Base-by-base conservation (phyloP, 345 rosid genomes). In the Carallia brachiata region DNA sequence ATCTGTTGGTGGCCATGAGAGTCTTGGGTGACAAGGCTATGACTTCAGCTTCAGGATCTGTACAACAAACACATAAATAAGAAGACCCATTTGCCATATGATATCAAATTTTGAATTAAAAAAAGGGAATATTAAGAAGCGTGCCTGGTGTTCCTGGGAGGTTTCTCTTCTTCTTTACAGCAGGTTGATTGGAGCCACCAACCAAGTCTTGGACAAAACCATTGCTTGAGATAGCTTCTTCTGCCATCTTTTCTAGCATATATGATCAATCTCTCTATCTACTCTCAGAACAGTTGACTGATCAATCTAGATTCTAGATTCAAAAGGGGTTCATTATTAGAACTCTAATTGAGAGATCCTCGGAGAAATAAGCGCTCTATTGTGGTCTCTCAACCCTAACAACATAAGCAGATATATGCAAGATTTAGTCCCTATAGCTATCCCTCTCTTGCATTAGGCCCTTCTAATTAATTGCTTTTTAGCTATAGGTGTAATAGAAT, bases 41-140 rank as follows among this genome's bases (percentile, higher is more conserved):
- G 17, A 95, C 99, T 80, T 95, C 99, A 7, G 99, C 99, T 76
- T 92, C 99, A 65, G 97, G 99, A 90, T 95, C 99, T 95, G 78
- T 37, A 15, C 12, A 13, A 19, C 34, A 27, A 1, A 27, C 6
- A 56, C 6, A 30, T 19, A 56, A 4, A 55, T 17, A 55, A 1
- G n/a, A n/a, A n/a, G 23, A 27, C 47, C 75, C 62, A 56, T 56
- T 56, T 56, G 13, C 12, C 32, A 56, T 27, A 4, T 23, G 31
- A 56, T 9, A 56, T 30, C 12, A 56, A 56, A 27, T 56, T 56
- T 27, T 56, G 56, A 61, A 30, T 4, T 39, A 4, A 13, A 16
- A 61, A 7, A 6, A 47, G 34, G 31, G 31, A 56, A 23, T 19
- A 30, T 56, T 31, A 10, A 66, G 52, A 59, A 44, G 60, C 81